Conservation (phyloP, 345 rosid genomes). For the Dimocarpus longan region DNA sequence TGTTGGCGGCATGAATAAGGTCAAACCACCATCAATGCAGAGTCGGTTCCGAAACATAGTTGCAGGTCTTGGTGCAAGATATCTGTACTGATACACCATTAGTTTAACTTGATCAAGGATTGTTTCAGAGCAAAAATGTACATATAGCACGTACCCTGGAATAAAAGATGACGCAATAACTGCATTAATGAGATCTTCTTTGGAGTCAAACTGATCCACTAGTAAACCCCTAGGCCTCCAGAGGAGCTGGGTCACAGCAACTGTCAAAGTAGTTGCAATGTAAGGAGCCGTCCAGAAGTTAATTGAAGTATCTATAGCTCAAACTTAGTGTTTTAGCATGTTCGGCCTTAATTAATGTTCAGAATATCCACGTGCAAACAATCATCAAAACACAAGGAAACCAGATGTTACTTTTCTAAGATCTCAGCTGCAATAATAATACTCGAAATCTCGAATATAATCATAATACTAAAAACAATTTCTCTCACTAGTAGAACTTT, state of each 20-base stretch:
- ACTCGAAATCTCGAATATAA: neutral
- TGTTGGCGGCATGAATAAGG: conserved; percentile 96
- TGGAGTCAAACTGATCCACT: conserved; percentile 96
- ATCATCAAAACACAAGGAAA: neutral
- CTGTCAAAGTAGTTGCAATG: conserved; percentile 41
- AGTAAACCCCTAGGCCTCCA: conserved; percentile 92
- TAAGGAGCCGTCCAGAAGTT: conserved; percentile 5
- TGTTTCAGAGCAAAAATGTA: conserved; percentile 1
- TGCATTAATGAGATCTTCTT: conserved; percentile 86
- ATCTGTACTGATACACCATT: conserved; percentile 46
- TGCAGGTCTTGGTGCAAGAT: conserved; percentile 93
- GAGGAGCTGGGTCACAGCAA: conserved; percentile 92
- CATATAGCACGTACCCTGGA: conserved; percentile 64
- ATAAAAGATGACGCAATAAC: conserved; percentile 86
- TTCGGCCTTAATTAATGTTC: conserved; percentile 7
- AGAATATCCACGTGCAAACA: neutral
- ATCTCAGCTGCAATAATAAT: neutral
- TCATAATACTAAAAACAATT: neutral
- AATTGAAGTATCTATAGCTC: neutral
- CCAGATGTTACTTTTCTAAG: neutral
- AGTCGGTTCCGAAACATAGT: conserved; percentile 82
- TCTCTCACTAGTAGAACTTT: conserved; percentile 6
- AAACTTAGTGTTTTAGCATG: conserved; percentile 10
- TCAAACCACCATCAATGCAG: conserved; percentile 94
- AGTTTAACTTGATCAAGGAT: conserved; percentile 24